Conservation (phyloP, 768 basidiomycete genomes). For the Lentinula sp. region DNA sequence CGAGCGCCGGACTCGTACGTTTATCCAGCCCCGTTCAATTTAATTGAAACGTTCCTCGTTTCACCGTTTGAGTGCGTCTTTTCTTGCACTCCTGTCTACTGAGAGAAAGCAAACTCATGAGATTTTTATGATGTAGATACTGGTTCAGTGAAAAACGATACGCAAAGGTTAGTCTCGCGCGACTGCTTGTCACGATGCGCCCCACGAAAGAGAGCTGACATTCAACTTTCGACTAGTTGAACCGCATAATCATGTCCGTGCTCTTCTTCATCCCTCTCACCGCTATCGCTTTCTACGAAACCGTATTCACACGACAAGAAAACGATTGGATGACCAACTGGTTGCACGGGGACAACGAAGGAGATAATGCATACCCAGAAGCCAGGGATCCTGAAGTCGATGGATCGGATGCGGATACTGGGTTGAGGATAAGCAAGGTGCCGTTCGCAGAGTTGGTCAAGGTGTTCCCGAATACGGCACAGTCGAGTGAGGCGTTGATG, state of each 20-base stretch:
- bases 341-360: slow-evolving; percentile 57
- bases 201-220: neutral
- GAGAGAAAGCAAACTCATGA: neutral
- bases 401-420: slow-evolving; percentile 43
- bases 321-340: slow-evolving; percentile 64
- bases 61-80: slow-evolving; percentile 78
- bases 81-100: neutral
- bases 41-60: slow-evolving; percentile 74
- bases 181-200: neutral
- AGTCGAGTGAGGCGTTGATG: slow-evolving; percentile 71
- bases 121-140: slow-evolving; percentile 28
- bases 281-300: slow-evolving; percentile 72
- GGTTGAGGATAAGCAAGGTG: slow-evolving; percentile 62
- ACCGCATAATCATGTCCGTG: slow-evolving; percentile 68
- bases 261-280: slow-evolving; percentile 81
- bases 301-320: slow-evolving; percentile 39
- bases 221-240: slow-evolving; percentile 40
- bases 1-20: slow-evolving; percentile 81
- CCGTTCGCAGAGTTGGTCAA: slow-evolving; percentile 65
- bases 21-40: slow-evolving; percentile 91
- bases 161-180: slow-evolving; percentile 34
- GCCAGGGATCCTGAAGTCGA: slow-evolving; percentile 57
- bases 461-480: slow-evolving; percentile 64
- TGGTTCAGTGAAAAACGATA: slow-evolving; percentile 48
- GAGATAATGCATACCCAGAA: slow-evolving; percentile 45